Evolutionary conservation across 2,329 filamentous ascomycete genomes (phyloP), one percentile per base, ranked within the genome.

Genomic region (Colletotrichum gloeosporioides): DNA sequence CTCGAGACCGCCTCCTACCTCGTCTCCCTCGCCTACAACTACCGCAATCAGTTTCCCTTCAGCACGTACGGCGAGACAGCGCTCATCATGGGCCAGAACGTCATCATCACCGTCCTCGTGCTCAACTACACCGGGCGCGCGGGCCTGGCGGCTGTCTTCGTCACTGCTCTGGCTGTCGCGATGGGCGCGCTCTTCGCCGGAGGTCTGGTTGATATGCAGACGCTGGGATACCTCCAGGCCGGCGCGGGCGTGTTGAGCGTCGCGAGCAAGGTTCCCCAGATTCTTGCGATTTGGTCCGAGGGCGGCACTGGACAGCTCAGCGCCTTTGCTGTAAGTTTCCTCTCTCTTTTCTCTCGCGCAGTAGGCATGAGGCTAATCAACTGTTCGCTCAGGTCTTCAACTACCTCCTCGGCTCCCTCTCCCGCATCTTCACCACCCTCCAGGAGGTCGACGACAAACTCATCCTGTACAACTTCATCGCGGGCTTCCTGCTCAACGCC

Each of bases 371-470:
- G 4, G 55, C 34, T 31, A 27, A 59, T 29, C 18, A 15, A 49
- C 2, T 36, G 27, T 25, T 9, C 18, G 8, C 64, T 9, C 81
- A 98, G 96, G 96, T 99, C 80, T 98, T 99, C 91, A 99, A 98
- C 89, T 99, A 98, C 87, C 95, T 99, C 81, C 90, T 93, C 80
- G 97, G 98, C 53, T 98, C 96, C 59, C 92, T 99, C 75, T 95
- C 95, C 31, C 95, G 97, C 83, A 98, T 99, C 87, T 99, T 98
- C 86, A 99, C 97, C 36, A 99, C 98, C 10, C 89, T 99, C 74
- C 96, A 99, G 83, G 97, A 99, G 88, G 97, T 99, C 76, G 95
- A 98, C 84, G 97, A 99, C 86, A 96, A 96, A 86, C 90, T 99
- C 75, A 99, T 99, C 81, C 91, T 99, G 31, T 99, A 98, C 87